Evolutionary conservation across 371 early-diverging fungal genomes (phyloP).

Genomic region (Mucor lusitanicus): DNA sequence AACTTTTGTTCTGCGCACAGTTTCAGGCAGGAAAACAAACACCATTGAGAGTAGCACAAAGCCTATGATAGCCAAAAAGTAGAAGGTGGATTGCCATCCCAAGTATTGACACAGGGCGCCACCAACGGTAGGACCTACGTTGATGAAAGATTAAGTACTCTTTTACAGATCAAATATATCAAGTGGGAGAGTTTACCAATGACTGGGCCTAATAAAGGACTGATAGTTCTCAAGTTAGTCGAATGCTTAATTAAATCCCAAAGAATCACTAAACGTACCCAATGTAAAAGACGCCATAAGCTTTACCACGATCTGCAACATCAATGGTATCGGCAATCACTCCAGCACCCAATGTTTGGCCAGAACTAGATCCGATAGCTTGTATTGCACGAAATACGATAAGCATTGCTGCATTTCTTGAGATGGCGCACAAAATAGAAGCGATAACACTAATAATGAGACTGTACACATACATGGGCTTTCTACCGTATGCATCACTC

Average conservation of each 20-base stretch:
- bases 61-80: slow-evolving; percentile 51
- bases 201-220: slow-evolving; percentile 50
- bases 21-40: slow-evolving; percentile 33
- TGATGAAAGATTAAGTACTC: no score
- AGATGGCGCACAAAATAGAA: slow-evolving; percentile 62
- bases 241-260: background rate
- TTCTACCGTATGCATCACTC: slow-evolving; percentile 60
- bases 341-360: slow-evolving; percentile 51
- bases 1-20: slow-evolving; percentile 10
- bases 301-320: slow-evolving; percentile 25
- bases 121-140: slow-evolving; percentile 50
- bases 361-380: slow-evolving; percentile 65
- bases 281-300: slow-evolving; percentile 36
- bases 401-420: slow-evolving; percentile 51
- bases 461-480: slow-evolving; percentile 63
- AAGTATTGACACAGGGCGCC: slow-evolving; percentile 51
- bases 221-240: background rate
- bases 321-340: slow-evolving; percentile 37
- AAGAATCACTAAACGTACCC: background rate
- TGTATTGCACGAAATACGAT: slow-evolving; percentile 69
- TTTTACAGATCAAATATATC: no score
- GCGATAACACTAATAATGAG: slow-evolving; percentile 54
- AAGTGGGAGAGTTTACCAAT: slow-evolving; percentile 19
- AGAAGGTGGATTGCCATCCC: slow-evolving; percentile 69
- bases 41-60: slow-evolving; percentile 17